Conservation (phyloP, 192 early-diverging fungal species). For the Backusella tarrabulga region DNA sequence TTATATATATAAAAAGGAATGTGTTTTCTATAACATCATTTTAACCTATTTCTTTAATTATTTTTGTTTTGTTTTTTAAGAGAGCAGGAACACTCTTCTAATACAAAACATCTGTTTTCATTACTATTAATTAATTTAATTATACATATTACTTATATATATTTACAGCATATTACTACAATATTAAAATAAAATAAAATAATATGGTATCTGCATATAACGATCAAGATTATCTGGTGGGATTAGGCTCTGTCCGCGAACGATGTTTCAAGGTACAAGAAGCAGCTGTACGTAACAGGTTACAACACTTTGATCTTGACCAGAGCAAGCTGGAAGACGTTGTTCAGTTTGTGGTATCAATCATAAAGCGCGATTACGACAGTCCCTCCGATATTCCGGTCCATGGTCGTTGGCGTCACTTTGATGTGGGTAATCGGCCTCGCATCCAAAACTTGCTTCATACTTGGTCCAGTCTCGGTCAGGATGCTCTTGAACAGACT, state of each 20-base stretch:
- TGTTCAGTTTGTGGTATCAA: slow-evolving; percentile 58
- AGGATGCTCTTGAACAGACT: slow-evolving; percentile 51
- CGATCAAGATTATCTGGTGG: slow-evolving; percentile 49
- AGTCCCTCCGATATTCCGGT: slow-evolving; percentile 75
- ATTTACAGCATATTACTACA: neutral
- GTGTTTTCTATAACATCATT: neutral
- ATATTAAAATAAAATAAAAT: neutral
- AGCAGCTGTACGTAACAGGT: slow-evolving; percentile 48
- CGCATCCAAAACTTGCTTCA: slow-evolving; percentile 50
- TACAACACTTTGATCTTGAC: slow-evolving; percentile 78
- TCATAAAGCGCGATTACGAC: slow-evolving; percentile 40
- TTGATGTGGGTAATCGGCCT: slow-evolving; percentile 55
- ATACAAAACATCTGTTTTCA: neutral
- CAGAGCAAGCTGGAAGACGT: slow-evolving; percentile 62
- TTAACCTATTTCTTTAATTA: neutral
- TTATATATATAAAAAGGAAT: neutral
- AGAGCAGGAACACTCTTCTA: slow-evolving; percentile 8
- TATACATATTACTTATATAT: neutral
- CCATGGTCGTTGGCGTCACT: slow-evolving; percentile 89
- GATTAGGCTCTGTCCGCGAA: slow-evolving; percentile 72
- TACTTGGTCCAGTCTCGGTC: slow-evolving; percentile 43
- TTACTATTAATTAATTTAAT: neutral
- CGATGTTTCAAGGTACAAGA: slow-evolving; percentile 61
- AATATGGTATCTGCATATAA: neutral
- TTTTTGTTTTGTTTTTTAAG: slow-evolving; percentile 7